Evolutionary conservation across 148 eudicot species (phyloP), one percentile per base, ranked within the genome.

Genomic region (Camellia sinensis): DNA sequence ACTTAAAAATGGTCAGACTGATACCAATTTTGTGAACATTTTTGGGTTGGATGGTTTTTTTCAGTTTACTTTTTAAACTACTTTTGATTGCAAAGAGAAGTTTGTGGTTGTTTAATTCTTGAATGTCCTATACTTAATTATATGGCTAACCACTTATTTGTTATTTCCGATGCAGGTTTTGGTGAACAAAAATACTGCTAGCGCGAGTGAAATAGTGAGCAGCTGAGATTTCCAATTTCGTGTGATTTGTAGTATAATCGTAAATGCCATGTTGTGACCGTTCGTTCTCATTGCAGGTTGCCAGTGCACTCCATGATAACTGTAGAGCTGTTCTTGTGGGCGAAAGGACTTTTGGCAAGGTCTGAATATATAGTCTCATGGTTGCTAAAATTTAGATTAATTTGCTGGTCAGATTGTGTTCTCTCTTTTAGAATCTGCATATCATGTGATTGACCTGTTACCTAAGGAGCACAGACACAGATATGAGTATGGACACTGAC

Each of bases 171-270:
- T 90, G 88, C 92, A 95, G 98, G 91, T 95, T 82, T 83, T 95
- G 90, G 98, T 95, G 84, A 95, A 95, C 81, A 92, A 88, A 62
- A 93, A 91, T 82, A 93, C 97, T 60, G 98, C 98, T 64, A 95
- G 98, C 87, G 97, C 98, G 54, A 95, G 98, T 86, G 98, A 95
- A 88, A 95, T 93, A 71, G 98, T 95, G 84, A 93, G 97, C 62
- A 60, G 69, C 73, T 75, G 50, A 53, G 59, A 67, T 64, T 60
- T 17, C 37, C 22, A 18, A 17, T 71, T 41, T 73, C 77, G 19
- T 73, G 59, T 76, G 54, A 59, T 78, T 44, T 29, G 29, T 72
- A 19, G n/a, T 29, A 46, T 69, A 71, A 22, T 77, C 40, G 52
- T 54, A 71, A 46, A 1, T 66, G 45, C 11, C 54, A 62, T 43